Conservation (phyloP, 208 protist genomes). For the Novymonas esmeraldas region DNA sequence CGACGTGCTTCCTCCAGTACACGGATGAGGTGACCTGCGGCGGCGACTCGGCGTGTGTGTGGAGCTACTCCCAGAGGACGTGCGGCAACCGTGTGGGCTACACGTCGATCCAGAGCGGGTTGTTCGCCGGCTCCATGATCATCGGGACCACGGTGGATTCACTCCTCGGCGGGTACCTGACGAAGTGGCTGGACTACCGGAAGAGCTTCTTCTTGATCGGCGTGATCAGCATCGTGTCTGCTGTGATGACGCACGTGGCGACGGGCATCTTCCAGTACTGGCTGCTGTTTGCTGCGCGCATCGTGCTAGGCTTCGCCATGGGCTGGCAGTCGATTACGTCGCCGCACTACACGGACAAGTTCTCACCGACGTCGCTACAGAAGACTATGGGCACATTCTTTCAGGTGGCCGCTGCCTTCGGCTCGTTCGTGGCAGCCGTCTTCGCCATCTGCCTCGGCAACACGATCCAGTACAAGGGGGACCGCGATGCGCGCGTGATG, state of each 20-base stretch:
- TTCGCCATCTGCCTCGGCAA: constrained; percentile 43
- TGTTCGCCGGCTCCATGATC: constrained; percentile 67
- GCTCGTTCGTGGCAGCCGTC: constrained; percentile 46
- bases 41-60: constrained; percentile 29
- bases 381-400: constrained; percentile 51
- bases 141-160: constrained; percentile 60
- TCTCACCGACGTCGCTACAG: constrained; percentile 30
- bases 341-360: constrained; percentile 60
- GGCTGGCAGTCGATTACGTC: constrained; percentile 38
- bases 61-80: constrained; percentile 31
- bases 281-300: constrained; percentile 49
- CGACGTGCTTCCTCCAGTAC: constrained; percentile 41
- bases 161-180: constrained; percentile 35
- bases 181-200: constrained; percentile 41
- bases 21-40: constrained; percentile 26
- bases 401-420: constrained; percentile 52
- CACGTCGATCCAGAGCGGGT: constrained; percentile 42
- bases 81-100: constrained; percentile 52
- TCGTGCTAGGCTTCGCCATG: constrained; percentile 52
- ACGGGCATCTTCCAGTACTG: constrained; percentile 42
- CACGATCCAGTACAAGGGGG: constrained; percentile 30
- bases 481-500: constrained; percentile 32
- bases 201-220: constrained; percentile 49
- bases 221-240: constrained; percentile 27
- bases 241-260: constrained; percentile 44